A percentile compares a stretch with the other conserved stretches of the same genome.
Evolutionary conservation across 176 grass and related monocot species (phyloP).

Genomic region (Elymus sibiricus): DNA sequence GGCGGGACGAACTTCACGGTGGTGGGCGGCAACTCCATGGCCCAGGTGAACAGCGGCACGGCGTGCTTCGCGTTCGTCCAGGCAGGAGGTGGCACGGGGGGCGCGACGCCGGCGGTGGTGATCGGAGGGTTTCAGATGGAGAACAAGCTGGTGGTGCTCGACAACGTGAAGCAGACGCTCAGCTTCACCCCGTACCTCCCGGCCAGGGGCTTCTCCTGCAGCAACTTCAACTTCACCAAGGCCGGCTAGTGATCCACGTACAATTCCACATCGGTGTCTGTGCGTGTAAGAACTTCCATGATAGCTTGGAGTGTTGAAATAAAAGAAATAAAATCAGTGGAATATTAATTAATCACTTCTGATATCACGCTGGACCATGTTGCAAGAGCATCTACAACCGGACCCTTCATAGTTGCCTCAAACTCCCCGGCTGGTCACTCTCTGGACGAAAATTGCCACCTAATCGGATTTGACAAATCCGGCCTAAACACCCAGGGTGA

Average conservation of each 20-base stretch:
- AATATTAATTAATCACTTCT: not conserved
- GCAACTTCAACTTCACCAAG: conserved; percentile 50
- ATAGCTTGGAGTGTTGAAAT: not conserved
- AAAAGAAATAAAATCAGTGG: not conserved
- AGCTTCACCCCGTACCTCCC: conserved; percentile 30
- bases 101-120: conserved; percentile 12
- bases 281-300: too few species aligned
- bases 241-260: not conserved
- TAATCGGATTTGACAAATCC: too few species aligned
- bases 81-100: not conserved
- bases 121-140: conserved; percentile 72
- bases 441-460: too few species aligned
- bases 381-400: too few species aligned
- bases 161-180: conserved; percentile 25
- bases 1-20: conserved; percentile 44
- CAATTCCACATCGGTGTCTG: not conserved
- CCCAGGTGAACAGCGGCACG: conserved; percentile 27
- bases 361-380: too few species aligned
- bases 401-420: too few species aligned
- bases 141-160: conserved; percentile 56
- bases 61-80: conserved; percentile 46
- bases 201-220: conserved; percentile 29
- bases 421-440: accelerated
- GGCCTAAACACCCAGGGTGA: too few species aligned
- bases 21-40: conserved; percentile 50